Percentiles rank a stretch among this genome's conserved stretches.
These are phyloP conservation scores for Eucalyptus camaldulensis DNA, from an alignment of 345 rosid species.

Conservation along the genomic window DNA sequence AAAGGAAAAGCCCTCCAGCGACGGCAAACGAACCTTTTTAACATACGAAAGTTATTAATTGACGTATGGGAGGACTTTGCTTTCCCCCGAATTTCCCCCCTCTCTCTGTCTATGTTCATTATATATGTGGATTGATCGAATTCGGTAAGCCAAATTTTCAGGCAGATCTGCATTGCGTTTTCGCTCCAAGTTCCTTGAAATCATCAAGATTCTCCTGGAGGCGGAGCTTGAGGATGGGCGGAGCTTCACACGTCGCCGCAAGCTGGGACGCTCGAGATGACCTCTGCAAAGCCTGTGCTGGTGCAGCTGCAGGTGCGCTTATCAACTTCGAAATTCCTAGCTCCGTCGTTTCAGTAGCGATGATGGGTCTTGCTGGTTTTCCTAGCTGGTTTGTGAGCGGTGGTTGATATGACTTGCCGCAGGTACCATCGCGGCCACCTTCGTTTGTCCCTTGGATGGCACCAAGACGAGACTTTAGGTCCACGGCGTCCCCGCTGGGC, in stretches of 20 bases:
- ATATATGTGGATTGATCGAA: background rate
- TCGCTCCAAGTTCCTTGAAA: background rate
- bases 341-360: background rate
- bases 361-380: background rate
- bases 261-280: constrained; percentile 24
- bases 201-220: background rate
- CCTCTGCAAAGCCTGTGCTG: constrained; percentile 57
- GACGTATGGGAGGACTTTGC: background rate
- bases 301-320: constrained; percentile 71
- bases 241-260: constrained; percentile 14
- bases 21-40: background rate
- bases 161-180: constrained; percentile 10
- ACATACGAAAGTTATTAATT: background rate
- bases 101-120: background rate
- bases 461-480: constrained; percentile 94
- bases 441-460: constrained; percentile 89
- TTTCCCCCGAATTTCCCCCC: background rate
- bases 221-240: constrained; percentile 23
- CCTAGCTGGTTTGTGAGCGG: background rate
- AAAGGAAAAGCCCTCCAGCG: background rate
- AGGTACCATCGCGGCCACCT: constrained; percentile 92
- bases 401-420: background rate
- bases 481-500: constrained; percentile 69
- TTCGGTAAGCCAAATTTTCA: background rate
- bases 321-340: background rate